Conservation (phyloP, 1,284 basidiomycete species). For the Pholiota adiposa region DNA sequence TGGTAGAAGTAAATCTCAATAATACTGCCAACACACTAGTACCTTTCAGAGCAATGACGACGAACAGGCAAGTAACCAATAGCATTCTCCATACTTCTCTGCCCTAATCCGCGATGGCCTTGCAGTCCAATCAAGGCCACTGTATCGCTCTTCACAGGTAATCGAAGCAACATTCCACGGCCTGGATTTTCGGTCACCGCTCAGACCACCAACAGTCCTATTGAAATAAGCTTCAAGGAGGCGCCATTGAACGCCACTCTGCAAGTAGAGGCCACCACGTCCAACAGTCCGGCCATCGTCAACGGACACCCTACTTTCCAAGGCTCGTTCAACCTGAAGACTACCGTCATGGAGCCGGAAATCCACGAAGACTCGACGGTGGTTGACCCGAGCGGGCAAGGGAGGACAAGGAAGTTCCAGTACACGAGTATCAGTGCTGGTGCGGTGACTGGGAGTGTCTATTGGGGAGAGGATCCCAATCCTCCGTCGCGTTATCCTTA, state of each 20-base stretch:
- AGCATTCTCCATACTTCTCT: not conserved
- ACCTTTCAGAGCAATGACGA: slow-evolving; percentile 1
- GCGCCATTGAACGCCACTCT: slow-evolving; percentile 36
- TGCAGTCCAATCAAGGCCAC: slow-evolving; percentile 10
- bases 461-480: slow-evolving; percentile 4
- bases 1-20: slow-evolving; percentile 29
- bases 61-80: slow-evolving; percentile 7
- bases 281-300: slow-evolving; percentile 40
- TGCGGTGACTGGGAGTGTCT: not conserved
- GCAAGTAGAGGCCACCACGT: slow-evolving; percentile 34
- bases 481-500: not conserved
- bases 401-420: slow-evolving; percentile 5
- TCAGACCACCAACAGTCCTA: slow-evolving; percentile 37
- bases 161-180: slow-evolving; percentile 9
- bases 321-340: slow-evolving; percentile 39
- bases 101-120: too few relatives aligned
- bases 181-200: slow-evolving; percentile 33
- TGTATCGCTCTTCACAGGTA: slow-evolving; percentile 10
- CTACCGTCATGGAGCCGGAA: slow-evolving; percentile 11
- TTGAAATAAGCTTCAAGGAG: slow-evolving; percentile 37
- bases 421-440: not conserved
- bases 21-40: not conserved
- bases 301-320: slow-evolving; percentile 45
- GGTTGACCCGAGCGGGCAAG: slow-evolving; percentile 16
- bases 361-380: not conserved